These are phyloP conservation scores for Canna indica DNA, from an alignment of 176 grass and related monocot species.

Conservation along the genomic window DNA sequence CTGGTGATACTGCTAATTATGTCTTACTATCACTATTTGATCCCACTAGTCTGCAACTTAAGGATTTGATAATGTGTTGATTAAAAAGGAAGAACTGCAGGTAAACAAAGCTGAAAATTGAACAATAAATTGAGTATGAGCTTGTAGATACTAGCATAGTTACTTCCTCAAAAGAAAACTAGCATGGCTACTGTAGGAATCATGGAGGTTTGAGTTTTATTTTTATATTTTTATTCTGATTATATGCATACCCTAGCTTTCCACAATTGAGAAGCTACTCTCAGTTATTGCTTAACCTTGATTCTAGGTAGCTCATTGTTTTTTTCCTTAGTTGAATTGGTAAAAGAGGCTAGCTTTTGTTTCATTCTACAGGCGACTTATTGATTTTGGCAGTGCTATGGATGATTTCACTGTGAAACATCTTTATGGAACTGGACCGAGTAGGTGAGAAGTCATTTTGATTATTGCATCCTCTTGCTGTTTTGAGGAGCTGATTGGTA, in stretches of 20 bases:
- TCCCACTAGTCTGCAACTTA: neutral
- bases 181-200: neutral
- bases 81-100: neutral
- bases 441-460: slow-evolving; percentile 32
- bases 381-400: slow-evolving; percentile 97
- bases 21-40: neutral
- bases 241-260: neutral
- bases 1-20: neutral
- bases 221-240: neutral
- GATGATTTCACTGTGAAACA: slow-evolving; percentile 96
- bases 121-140: neutral
- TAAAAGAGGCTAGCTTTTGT: neutral
- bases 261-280: neutral
- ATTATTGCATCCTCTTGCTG: neutral
- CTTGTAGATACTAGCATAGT: too few relatives aligned
- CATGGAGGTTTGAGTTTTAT: neutral
- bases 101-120: neutral
- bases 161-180: neutral
- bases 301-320: neutral
- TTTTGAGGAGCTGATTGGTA: neutral
- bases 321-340: neutral
- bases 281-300: neutral
- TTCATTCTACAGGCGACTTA: slow-evolving; percentile 55
- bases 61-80: neutral
- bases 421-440: slow-evolving; percentile 80